These are phyloP conservation scores for Perkinsus marinus DNA, from an alignment of 169 alveolate genomes.

Conservation along the genomic window DNA sequence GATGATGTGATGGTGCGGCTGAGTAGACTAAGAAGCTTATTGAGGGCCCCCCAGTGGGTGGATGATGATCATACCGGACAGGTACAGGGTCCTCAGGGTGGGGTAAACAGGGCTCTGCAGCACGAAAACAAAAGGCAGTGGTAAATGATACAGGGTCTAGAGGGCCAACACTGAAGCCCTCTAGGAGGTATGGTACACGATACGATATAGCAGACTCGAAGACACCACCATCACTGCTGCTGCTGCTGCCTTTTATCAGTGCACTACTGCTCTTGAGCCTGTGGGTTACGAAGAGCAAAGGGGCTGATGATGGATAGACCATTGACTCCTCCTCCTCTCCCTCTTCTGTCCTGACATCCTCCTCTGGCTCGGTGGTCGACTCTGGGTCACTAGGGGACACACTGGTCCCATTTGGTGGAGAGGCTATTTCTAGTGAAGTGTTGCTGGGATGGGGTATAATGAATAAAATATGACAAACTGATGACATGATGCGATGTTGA, in stretches of 20 bases:
- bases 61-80: background rate
- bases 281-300: background rate
- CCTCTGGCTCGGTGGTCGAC: background rate
- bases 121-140: background rate
- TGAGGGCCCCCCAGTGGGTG: background rate
- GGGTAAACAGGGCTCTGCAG: background rate
- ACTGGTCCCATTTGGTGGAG: background rate
- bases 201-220: background rate
- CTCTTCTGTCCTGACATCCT: background rate
- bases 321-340: background rate
- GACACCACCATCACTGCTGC: background rate
- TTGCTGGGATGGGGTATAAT: background rate
- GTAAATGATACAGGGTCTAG: background rate
- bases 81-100: background rate
- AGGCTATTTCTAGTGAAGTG: background rate
- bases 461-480: too few species aligned
- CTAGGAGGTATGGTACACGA: background rate
- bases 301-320: background rate
- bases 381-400: background rate
- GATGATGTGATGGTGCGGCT: background rate
- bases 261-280: background rate
- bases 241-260: background rate
- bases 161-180: background rate
- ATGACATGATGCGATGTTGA: too few species aligned
- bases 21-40: background rate